Conservation (phyloP, 345 rosid genomes). For the Populus euphratica region DNA sequence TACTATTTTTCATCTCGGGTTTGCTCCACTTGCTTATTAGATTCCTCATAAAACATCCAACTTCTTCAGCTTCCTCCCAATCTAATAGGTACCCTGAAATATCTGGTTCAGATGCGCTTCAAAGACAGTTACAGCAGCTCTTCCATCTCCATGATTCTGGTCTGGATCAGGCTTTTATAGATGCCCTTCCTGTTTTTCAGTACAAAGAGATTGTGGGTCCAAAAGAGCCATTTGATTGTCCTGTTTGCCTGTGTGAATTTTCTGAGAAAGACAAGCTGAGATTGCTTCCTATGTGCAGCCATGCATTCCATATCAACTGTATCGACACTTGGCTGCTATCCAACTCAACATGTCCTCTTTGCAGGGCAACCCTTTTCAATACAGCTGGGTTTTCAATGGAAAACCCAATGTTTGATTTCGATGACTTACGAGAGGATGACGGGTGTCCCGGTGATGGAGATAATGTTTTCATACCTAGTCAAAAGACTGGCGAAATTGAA, state of each 20-base stretch:
- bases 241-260: constrained; percentile 29
- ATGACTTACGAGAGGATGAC: constrained; percentile 22
- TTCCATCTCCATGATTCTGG: constrained; percentile 32
- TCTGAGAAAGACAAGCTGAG: constrained; percentile 26
- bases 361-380: constrained; percentile 25
- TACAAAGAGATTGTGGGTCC: constrained; percentile 20
- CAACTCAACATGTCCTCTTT: constrained; percentile 31
- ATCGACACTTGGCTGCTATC: constrained; percentile 30
- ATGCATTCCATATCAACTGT: constrained; percentile 29
- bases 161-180: constrained; percentile 28
- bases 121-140: constrained; percentile 30
- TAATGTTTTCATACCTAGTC: constrained; percentile 7
- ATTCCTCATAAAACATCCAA: constrained; percentile 27
- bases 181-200: constrained; percentile 29
- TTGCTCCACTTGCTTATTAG: constrained; percentile 30
- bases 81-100: constrained; percentile 17
- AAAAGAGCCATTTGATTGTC: constrained; percentile 27
- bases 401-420: constrained; percentile 28
- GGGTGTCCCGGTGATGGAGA: constrained; percentile 17
- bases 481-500: constrained; percentile 27
- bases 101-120: constrained; percentile 20
- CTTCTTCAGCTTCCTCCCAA: constrained; percentile 13
- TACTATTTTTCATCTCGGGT: constrained; percentile 28
- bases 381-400: constrained; percentile 25
- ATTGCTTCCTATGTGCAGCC: constrained; percentile 27